These are phyloP conservation scores for Aspergillus viridinutans DNA, from an alignment of 2,329 filamentous ascomycete species.

Conservation along the genomic window DNA sequence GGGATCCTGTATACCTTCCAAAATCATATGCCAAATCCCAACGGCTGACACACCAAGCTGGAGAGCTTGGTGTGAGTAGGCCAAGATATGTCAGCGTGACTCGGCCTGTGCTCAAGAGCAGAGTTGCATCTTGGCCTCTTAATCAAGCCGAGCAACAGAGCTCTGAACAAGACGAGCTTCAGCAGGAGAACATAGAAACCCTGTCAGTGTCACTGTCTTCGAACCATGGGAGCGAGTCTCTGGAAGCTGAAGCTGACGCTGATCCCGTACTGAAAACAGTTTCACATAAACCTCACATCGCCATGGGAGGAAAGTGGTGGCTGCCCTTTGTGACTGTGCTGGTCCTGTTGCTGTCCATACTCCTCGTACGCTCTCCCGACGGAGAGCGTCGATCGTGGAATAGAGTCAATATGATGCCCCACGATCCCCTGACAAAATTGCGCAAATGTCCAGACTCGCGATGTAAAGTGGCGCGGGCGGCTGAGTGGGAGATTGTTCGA, in stretches of 20 bases:
- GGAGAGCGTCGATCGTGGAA: background rate
- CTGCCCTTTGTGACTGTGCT: background rate
- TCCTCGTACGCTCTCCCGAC: background rate
- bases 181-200: background rate
- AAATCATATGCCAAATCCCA: background rate
- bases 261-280: background rate
- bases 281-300: background rate
- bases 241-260: background rate
- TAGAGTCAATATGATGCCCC: background rate
- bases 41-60: background rate
- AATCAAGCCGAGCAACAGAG: background rate
- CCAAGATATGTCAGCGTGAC: background rate
- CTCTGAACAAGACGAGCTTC: background rate
- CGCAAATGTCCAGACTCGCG: background rate
- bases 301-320: background rate
- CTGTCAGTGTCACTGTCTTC: background rate
- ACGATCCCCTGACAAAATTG: background rate
- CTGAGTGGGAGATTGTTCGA: background rate
- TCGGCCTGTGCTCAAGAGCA: background rate
- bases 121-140: background rate
- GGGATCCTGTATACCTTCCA: background rate
- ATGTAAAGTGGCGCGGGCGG: background rate
- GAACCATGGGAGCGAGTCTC: background rate
- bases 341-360: background rate
- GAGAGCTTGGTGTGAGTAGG: background rate